Base-by-base conservation (phyloP, 352 stramenopile species). In the Globisporangium carolinianum region DNA sequence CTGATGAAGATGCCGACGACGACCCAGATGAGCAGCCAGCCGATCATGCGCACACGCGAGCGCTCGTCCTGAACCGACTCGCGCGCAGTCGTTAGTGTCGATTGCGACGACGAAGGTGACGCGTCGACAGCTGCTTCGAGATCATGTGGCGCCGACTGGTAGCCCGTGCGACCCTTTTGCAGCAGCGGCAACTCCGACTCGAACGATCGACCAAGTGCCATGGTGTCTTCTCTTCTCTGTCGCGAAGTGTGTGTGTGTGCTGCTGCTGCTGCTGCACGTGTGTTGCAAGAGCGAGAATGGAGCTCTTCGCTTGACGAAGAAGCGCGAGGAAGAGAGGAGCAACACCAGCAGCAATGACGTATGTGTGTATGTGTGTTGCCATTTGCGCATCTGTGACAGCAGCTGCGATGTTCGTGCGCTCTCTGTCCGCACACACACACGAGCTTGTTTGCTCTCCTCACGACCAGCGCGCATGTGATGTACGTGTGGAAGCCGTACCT, bases 11-110 rank as follows among this genome's bases (percentile, higher is more conserved):
- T 67, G 17, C 79, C 79, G 51, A 86, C 45, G 3, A 74, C 73
- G 47, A 87, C 64, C 71, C 70, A 87, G 36, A 62, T 77, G 42
- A 83, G 42, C 38, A 83, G 62, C 32, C 76, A 76, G 6, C 67
- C 67, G 45, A 82, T 53, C 51, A 71, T 67, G 51, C 61, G 63
- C 48, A 74, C 14, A 54, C 63, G 68, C 59, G 67, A 79, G 50
- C 72, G 71, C 57, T 79, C 69, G 11, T 61, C 47, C 39, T 62
- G 69, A 48, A 81, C 55, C 15, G 52, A 63, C n/a, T 58, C 55
- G 37, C 56, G 61, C 55, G 51, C 42, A 18, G 55, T 54, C 15
- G 42, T 15, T n/a, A 58, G 24, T 36, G 58, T 9, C 36, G 58
- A 58, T 3, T 18, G 58, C 1, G 24, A 32, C 24, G 24, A 32